Evolutionary conservation across 176 grass and related monocot species (phyloP).

Genomic region (Carex pumila): DNA sequence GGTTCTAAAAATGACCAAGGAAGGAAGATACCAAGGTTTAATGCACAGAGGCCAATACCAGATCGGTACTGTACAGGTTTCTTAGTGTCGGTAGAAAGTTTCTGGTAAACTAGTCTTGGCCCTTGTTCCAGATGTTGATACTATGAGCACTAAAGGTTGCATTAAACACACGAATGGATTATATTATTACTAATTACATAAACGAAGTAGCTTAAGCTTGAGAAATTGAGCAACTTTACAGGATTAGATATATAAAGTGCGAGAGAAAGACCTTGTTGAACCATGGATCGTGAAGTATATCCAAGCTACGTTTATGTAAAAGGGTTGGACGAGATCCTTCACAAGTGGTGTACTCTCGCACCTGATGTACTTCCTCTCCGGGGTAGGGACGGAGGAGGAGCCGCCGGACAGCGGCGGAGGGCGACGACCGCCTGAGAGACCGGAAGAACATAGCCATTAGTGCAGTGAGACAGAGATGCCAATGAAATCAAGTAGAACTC

Average conservation of each 20-base stretch:
- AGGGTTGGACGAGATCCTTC: conserved; percentile 80
- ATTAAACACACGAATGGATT: not conserved
- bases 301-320: conserved; percentile 74
- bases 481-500: not conserved
- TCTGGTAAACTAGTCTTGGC: not conserved
- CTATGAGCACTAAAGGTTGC: not conserved
- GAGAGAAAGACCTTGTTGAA: conserved; percentile 64
- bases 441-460: conserved; percentile 38
- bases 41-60: not conserved
- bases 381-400: conserved; percentile 12
- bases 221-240: not conserved
- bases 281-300: conserved; percentile 97
- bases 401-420: conserved; percentile 24
- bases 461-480: not conserved
- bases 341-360: conserved; percentile 46
- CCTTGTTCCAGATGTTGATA: not conserved
- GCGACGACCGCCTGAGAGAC: conserved; percentile 47
- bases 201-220: not conserved
- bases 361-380: conserved; percentile 2
- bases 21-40: not conserved
- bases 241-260: not conserved
- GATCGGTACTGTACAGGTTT: not conserved
- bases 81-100: not conserved
- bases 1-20: not conserved
- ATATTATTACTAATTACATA: not conserved